These are phyloP conservation scores for Myriosclerotinia duriaeana DNA, from an alignment of 2,329 filamentous ascomycete species.

Conservation along the genomic window DNA sequence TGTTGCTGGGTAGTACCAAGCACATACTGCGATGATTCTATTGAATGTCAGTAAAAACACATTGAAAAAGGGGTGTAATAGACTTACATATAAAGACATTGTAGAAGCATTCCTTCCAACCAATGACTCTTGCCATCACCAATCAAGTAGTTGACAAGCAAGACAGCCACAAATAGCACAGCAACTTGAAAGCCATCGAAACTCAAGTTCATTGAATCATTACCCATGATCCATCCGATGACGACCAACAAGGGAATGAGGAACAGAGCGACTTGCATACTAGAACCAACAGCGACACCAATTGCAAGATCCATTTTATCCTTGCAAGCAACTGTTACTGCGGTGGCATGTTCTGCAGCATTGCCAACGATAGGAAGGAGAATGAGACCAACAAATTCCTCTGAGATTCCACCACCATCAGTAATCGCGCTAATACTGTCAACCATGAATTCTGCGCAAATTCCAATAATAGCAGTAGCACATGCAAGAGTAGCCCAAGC, in stretches of 20 bases:
- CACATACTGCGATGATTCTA: slow-evolving; percentile 31
- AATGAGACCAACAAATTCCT: slow-evolving; percentile 78
- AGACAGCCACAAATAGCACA: slow-evolving; percentile 76
- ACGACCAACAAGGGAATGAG: slow-evolving; percentile 79
- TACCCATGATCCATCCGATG: slow-evolving; percentile 71
- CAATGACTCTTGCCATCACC: slow-evolving; percentile 61
- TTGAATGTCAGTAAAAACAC: background rate
- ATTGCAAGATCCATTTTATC: slow-evolving; percentile 77
- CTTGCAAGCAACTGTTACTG: slow-evolving; percentile 74
- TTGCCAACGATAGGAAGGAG: slow-evolving; percentile 81
- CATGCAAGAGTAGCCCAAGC: slow-evolving; percentile 68
- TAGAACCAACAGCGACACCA: slow-evolving; percentile 78
- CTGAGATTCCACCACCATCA: slow-evolving; percentile 67
- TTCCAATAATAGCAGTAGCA: slow-evolving; percentile 70
- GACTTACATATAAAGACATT: slow-evolving; percentile 39
- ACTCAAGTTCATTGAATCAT: slow-evolving; percentile 65
- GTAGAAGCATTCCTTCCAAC: slow-evolving; percentile 39
- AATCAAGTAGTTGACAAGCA: slow-evolving; percentile 84
- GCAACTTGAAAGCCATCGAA: slow-evolving; percentile 85
- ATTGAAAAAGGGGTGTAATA: background rate
- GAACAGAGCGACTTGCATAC: slow-evolving; percentile 79
- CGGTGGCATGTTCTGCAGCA: slow-evolving; percentile 78
- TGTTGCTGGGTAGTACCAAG: slow-evolving; percentile 30
- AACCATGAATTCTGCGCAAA: slow-evolving; percentile 77
- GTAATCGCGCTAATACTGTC: slow-evolving; percentile 73